Conservation (phyloP, 169 alveolate species). For the Babesia gibsoni region DNA sequence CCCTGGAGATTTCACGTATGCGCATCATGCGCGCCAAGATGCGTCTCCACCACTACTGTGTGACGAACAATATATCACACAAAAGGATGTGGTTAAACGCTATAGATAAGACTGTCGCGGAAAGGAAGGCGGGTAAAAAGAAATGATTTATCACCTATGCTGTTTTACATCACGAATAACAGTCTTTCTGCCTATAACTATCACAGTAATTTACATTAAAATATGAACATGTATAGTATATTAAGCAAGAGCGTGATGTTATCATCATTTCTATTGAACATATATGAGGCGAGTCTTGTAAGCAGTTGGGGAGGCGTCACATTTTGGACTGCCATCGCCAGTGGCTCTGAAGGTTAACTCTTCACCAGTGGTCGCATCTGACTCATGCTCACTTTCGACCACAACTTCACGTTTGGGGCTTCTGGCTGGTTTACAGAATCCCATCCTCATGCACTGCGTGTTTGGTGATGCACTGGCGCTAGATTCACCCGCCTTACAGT, state of each 20-base stretch:
- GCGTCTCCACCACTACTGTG: slow-evolving; percentile 17
- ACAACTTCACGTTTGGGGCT: not conserved
- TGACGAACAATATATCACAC: not conserved
- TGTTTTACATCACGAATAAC: too few species aligned
- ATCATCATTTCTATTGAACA: too few species aligned
- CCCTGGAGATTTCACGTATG: slow-evolving; percentile 15
- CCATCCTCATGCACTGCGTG: not conserved
- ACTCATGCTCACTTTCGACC: not conserved
- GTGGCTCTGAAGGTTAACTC: slow-evolving; percentile 26
- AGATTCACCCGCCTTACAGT: not conserved
- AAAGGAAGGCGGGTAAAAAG: too few species aligned
- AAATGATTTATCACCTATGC: too few species aligned
- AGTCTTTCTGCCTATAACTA: too few species aligned
- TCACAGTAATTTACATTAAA: too few species aligned
- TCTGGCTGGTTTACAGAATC: not conserved
- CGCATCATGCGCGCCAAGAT: slow-evolving; percentile 27
- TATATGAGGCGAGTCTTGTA: slow-evolving; percentile 3
- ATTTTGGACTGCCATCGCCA: not conserved
- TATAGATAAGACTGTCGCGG: slow-evolving; percentile 4
- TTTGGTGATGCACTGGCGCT: not conserved
- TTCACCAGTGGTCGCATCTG: slow-evolving; percentile 5
- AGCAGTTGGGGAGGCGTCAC: not conserved
- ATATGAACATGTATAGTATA: too few species aligned
- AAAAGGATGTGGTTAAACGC: slow-evolving; percentile 31
- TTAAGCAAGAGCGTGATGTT: too few species aligned